Percentiles rank a stretch among this genome's conserved stretches.
Evolutionary conservation across 2,329 filamentous ascomycete genomes (phyloP).

Genomic region (Talaromyces sp.): DNA sequence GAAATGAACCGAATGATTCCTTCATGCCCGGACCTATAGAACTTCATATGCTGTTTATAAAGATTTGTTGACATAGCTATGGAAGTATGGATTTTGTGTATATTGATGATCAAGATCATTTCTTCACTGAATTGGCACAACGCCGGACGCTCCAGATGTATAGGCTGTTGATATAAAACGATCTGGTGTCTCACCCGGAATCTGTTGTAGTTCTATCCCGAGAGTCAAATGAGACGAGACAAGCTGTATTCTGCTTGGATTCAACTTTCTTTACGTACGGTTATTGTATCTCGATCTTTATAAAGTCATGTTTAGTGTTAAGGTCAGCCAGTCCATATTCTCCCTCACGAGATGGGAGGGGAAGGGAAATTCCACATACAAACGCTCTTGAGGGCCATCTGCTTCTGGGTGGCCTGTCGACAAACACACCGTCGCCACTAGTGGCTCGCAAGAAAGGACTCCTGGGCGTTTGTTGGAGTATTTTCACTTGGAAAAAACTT

Average conservation of each 20-base stretch:
- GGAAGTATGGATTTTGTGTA: no score
- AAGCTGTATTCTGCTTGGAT: background rate
- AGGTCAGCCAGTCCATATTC: background rate
- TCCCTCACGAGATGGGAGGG: background rate
- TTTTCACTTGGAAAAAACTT: background rate
- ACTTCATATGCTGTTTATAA: no score
- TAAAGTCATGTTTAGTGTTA: background rate
- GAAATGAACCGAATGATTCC: background rate
- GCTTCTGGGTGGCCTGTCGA: background rate
- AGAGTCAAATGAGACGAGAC: background rate
- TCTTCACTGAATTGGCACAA: background rate
- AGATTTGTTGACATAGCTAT: background rate
- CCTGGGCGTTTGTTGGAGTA: background rate
- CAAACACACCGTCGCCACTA: background rate
- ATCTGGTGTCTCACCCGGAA: no score
- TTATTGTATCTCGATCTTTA: background rate
- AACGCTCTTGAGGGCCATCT: background rate
- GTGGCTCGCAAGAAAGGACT: background rate
- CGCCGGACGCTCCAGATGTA: background rate
- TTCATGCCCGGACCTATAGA: background rate
- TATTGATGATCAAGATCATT: background rate
- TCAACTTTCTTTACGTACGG: background rate
- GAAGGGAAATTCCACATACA: background rate
- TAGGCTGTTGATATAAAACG: background rate
- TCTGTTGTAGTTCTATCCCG: no score